These are phyloP conservation scores for Pseudopyrenochaeta lycopersici DNA, from an alignment of 2,329 filamentous ascomycete genomes.

Conservation along the genomic window DNA sequence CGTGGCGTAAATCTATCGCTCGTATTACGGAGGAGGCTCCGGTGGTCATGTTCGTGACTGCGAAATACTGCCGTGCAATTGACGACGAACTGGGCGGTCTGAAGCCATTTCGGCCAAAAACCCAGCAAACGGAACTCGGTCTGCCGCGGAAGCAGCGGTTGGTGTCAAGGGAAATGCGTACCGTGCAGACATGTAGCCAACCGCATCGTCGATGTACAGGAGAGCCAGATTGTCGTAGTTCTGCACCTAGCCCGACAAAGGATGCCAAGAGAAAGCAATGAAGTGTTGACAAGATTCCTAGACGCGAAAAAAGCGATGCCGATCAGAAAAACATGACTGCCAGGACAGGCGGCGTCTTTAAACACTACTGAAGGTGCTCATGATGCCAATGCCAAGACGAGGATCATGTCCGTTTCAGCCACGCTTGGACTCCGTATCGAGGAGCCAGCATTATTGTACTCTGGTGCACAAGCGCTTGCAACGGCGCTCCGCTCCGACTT, in stretches of 20 bases:
- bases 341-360: constrained; percentile 6
- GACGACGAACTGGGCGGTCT: no score
- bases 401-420: constrained; percentile 40
- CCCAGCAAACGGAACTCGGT: no score
- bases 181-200: no score
- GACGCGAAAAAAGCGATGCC: not conserved
- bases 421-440: constrained; percentile 24
- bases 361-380: constrained; percentile 9
- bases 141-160: no score
- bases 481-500: constrained; percentile 10
- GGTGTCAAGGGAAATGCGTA: no score
- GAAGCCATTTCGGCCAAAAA: no score
- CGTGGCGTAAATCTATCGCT: no score
- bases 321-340: constrained; percentile 2
- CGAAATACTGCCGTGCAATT: not conserved
- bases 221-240: not conserved
- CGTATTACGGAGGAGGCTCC: not conserved
- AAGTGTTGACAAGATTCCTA: not conserved
- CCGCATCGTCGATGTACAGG: no score
- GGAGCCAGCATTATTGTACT: constrained; percentile 16
- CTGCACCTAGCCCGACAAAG: not conserved
- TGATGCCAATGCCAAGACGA: constrained; percentile 24
- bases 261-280: constrained; percentile 5
- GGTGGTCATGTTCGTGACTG: not conserved
- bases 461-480: constrained; percentile 13